phyloP scores from a whole-genome alignment of 2,329 filamentous ascomycete species.

The Fusarium pseudocircinatum region DNA sequence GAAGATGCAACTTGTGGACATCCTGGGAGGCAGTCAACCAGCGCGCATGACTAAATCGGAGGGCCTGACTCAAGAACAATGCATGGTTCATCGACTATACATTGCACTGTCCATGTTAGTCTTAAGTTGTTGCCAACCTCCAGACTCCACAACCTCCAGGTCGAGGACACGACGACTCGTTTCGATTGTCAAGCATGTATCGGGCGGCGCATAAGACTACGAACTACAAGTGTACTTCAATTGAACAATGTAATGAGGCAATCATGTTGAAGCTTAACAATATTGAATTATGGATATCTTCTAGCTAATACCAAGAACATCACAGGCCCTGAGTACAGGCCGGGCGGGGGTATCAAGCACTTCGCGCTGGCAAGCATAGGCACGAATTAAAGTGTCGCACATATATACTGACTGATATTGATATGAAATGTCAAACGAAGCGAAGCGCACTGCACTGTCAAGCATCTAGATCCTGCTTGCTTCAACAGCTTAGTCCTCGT shows the following conservation, averaged over 20 bases:
- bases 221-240: neutral
- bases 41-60: neutral
- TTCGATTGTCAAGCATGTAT: neutral
- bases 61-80: too few species aligned
- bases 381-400: constrained; percentile 10
- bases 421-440: constrained; percentile 15
- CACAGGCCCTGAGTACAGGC: neutral
- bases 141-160: too few species aligned
- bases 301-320: constrained; percentile 2
- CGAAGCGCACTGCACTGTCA: constrained; percentile 24
- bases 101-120: rapidly evolving
- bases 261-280: neutral
- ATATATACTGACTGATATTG: constrained; percentile 15
- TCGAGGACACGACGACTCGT: rapidly evolving
- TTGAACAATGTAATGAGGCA: too few species aligned
- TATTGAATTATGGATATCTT: constrained; percentile 20
- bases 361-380: neutral
- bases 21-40: neutral
- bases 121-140: too few species aligned
- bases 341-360: constrained; percentile 26
- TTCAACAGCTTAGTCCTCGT: constrained; percentile 45
- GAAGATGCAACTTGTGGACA: neutral
- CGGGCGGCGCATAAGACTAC: neutral
- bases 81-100: too few species aligned
- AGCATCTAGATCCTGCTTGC: constrained; percentile 9